Percentiles rank a stretch among this genome's conserved stretches.
Conservation (phyloP, 306 rosid genomes). For the Quercus alba region DNA sequence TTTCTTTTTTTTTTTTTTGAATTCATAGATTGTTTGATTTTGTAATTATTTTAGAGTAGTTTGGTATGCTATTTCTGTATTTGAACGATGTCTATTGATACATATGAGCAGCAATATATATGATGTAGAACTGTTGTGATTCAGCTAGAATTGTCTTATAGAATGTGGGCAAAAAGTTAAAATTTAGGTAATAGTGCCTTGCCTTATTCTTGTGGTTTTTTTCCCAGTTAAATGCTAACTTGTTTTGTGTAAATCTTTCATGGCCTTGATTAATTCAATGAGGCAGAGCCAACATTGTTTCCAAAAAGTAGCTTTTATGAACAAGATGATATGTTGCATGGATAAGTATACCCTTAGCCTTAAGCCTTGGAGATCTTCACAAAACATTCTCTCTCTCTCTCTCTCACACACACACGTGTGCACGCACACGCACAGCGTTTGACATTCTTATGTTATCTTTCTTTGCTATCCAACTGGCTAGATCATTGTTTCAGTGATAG, state of each 20-base stretch:
- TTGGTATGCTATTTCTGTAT: no score
- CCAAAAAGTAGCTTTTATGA: background rate
- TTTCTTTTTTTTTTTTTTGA: no score
- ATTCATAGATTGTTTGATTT: no score
- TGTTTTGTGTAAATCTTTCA: background rate
- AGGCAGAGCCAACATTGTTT: background rate
- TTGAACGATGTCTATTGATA: no score
- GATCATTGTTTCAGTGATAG: background rate
- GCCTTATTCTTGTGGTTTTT: background rate
- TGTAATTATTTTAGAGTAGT: no score
- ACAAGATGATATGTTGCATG: background rate
- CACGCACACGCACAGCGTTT: no score
- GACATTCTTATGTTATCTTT: no score
- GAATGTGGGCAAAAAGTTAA: background rate
- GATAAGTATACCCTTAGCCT: background rate
- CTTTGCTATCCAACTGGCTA: background rate
- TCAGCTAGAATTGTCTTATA: background rate
- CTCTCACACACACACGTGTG: no score
- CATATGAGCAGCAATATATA: no score
- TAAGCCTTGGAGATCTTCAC: no score
- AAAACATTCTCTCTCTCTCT: no score
- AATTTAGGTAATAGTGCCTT: background rate
- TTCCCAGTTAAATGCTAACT: background rate
- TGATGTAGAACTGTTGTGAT: background rate
- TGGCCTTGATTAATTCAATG: background rate